Conservation (phyloP, 2,329 filamentous ascomycete genomes). For the Didymosphaeria variabile region DNA sequence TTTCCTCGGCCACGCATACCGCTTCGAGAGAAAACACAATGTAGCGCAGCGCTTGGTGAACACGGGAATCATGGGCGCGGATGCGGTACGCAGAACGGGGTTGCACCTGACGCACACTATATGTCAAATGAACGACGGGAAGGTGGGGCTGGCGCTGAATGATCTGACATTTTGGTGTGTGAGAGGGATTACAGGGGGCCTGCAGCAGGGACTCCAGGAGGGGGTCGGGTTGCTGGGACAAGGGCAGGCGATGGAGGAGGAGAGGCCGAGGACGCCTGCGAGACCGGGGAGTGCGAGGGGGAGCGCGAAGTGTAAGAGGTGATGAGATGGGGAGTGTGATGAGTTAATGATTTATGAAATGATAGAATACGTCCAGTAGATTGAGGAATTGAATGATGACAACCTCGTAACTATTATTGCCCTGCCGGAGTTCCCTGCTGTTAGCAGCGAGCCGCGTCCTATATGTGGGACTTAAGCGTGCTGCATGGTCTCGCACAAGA, state of each 20-base stretch:
- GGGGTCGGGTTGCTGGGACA: conserved; percentile 55
- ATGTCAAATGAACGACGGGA: conserved; percentile 70
- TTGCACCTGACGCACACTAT: conserved; percentile 64
- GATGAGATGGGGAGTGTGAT: not conserved
- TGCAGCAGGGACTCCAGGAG: conserved; percentile 70
- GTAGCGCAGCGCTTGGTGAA: conserved; percentile 68
- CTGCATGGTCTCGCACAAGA: too few species aligned
- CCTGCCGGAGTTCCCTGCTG: too few species aligned
- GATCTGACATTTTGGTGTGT: conserved; percentile 69
- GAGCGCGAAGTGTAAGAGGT: conserved; percentile 19
- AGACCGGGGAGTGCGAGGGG: conserved; percentile 4
- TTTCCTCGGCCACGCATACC: conserved; percentile 63
- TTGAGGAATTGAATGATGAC: not conserved
- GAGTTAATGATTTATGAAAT: not conserved
- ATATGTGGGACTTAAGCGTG: too few species aligned
- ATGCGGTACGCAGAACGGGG: conserved; percentile 62
- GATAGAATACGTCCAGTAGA: not conserved
- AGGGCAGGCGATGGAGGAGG: conserved; percentile 43
- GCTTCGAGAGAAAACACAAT: conserved; percentile 72
- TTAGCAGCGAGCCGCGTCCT: too few species aligned
- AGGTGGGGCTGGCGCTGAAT: conserved; percentile 66
- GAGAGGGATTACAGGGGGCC: conserved; percentile 70
- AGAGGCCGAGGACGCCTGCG: conserved; percentile 17
- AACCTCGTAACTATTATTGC: too few species aligned
- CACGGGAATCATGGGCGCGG: conserved; percentile 61